Conservation (phyloP, 768 basidiomycete genomes). For the Tricholoma sp. region DNA sequence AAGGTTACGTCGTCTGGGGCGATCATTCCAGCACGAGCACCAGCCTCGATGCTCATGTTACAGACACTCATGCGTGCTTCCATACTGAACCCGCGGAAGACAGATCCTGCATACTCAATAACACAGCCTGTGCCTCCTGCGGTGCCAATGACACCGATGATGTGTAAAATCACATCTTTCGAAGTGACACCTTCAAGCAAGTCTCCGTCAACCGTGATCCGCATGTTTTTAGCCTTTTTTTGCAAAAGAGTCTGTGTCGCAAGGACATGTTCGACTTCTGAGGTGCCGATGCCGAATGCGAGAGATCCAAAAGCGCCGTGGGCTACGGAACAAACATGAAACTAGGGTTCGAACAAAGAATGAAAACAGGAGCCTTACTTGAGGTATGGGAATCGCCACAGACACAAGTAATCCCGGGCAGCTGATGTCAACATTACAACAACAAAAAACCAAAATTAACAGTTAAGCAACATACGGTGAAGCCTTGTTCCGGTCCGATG, state of each 20-base stretch:
- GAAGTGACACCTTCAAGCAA: slow-evolving; percentile 79
- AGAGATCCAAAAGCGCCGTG: slow-evolving; percentile 92
- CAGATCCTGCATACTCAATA: slow-evolving; percentile 89
- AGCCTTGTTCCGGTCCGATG: slow-evolving; percentile 92
- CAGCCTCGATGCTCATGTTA: slow-evolving; percentile 95
- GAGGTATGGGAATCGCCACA: slow-evolving; percentile 95
- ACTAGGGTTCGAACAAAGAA: background rate
- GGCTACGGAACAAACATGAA: slow-evolving; percentile 34
- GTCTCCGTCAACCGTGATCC: slow-evolving; percentile 80
- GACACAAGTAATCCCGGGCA: slow-evolving; percentile 77
- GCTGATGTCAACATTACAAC: slow-evolving; percentile 29
- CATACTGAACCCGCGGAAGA: slow-evolving; percentile 81
- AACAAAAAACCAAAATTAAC: background rate
- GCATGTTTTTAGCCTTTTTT: slow-evolving; percentile 89
- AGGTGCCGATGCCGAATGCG: slow-evolving; percentile 91
- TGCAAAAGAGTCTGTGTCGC: slow-evolving; percentile 89
- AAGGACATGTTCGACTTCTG: slow-evolving; percentile 91
- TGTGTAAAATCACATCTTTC: slow-evolving; percentile 87
- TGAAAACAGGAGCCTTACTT: slow-evolving; percentile 42
- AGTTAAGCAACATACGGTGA: slow-evolving; percentile 49
- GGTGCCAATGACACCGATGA: slow-evolving; percentile 89
- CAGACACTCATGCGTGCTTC: slow-evolving; percentile 89
- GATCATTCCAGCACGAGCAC: slow-evolving; percentile 90
- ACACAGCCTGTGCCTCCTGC: slow-evolving; percentile 90
- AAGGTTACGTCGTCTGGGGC: slow-evolving; percentile 88